Percentiles rank a stretch among this genome's conserved stretches.
These are phyloP conservation scores for Lathyrus oleraceus DNA, from an alignment of 306 rosid genomes.

Conservation along the genomic window DNA sequence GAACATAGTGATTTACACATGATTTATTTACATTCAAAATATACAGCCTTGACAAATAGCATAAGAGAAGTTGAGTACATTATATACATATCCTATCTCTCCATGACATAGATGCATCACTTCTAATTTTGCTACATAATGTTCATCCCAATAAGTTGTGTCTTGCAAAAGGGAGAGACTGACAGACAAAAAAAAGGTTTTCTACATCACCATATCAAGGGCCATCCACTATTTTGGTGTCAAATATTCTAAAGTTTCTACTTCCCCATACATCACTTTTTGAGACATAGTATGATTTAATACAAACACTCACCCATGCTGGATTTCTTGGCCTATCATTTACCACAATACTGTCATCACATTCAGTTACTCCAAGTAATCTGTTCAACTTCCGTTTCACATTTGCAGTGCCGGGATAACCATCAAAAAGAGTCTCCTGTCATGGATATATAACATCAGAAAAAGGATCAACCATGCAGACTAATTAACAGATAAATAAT, in stretches of 20 bases:
- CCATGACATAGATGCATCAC: not conserved
- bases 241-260: slow-evolving; percentile 45
- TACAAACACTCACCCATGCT: slow-evolving; percentile 68
- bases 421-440: slow-evolving; percentile 59
- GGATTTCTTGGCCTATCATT: slow-evolving; percentile 54
- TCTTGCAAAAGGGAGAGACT: not conserved
- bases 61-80: not conserved
- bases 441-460: slow-evolving; percentile 11
- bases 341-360: slow-evolving; percentile 2
- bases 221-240: slow-evolving; percentile 44
- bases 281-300: slow-evolving; percentile 44
- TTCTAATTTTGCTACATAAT: not conserved
- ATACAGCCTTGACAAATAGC: not conserved
- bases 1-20: no score
- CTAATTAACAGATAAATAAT: not conserved
- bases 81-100: not conserved
- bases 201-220: not conserved
- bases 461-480: slow-evolving; percentile 1
- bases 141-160: not conserved
- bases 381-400: slow-evolving; percentile 45
- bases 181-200: not conserved
- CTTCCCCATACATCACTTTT: slow-evolving; percentile 40
- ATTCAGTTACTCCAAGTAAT: slow-evolving; percentile 51
- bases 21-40: not conserved
- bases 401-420: slow-evolving; percentile 32